Evolutionary conservation across 2,329 filamentous ascomycete species (phyloP), one percentile per base, ranked within the genome.

Genomic region (Endoconidiophora laricicola): DNA sequence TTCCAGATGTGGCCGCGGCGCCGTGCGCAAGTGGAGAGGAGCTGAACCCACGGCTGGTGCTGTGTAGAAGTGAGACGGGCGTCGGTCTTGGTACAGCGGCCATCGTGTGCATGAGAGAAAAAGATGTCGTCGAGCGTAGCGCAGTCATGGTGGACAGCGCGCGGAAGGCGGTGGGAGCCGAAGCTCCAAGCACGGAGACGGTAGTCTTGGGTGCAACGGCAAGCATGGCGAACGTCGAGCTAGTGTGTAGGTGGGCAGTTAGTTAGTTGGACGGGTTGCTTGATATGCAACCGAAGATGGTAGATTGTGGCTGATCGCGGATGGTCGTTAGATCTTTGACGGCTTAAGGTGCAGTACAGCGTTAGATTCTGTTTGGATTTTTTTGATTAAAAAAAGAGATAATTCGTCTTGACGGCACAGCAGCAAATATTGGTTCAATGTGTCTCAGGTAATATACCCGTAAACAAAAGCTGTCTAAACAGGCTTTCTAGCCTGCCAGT

Each of bases 91-190:
- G 10, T 18, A 16, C 1, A 22, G 23, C 7, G 26, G 49, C n/a
- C 12, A 29, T 49, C 40, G 48, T 52, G 53, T 57, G 57, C 52
- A 54, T 58, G 48, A 53, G 57, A 3, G 39, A 52, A 16, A 24
- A 33, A 43, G 46, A 36, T 49, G 41, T n/a, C 40, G 40, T 20
- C 18, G 40, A 16, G 38, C 26, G 44, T 33, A 45, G 26, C 9
- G 49, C 18, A n/a, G 44, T 26, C n/a, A 44, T 52, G 23, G 50
- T 26, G 45, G 37, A 51, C 14, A 22, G 39, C 24, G 44, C 33
- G 20, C 44, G 44, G 12, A 33, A 36, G 24, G 38, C 22, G 14
- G 23, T 38, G 37, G 46, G 38, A 26, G 37, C 46, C 46, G 24
- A 26, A 37, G 38, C 46, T 38, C 36, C 18, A 10, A 46, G 43